Base-by-base conservation (phyloP, 768 basidiomycete genomes). In the Termitomyces titanicus region DNA sequence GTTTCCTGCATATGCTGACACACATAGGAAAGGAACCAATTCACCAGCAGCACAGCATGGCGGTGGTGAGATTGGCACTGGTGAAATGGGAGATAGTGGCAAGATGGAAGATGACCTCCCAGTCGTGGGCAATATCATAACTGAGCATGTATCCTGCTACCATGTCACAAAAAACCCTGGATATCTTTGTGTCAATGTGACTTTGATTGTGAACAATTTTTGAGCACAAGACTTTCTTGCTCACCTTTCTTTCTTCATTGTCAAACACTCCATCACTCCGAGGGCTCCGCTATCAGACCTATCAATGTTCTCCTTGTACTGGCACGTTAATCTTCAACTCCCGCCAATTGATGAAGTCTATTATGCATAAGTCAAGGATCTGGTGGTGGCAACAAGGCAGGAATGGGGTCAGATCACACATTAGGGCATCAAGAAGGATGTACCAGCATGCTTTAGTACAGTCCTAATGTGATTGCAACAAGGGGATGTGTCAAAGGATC, bases 301-400 rank as follows among this genome's bases (percentile, higher is more conserved):
- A 10, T 56, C 61, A 3, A 38, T n/a, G 0, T 66, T 67, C 40
- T 43, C 59, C 9, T 48, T 64, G 3, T 70, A 64, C 54, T 63
- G 66, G 37, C 47, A 47, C 3, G 15, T 66, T 10, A n/a, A 12
- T 4, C 24, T 68, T 13, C 5, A 24, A 5, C 59, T 68, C 13
- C 66, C 64, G 2, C 22, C 27, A 1, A 56, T 65, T n/a, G 34
- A 40, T 2, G 63, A 67, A 43, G 62, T 62, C 6, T 39, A 31
- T 1, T 50, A 46, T 1, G 29, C n/a, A 7, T 3, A 12, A 1
- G 15, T 45, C 12, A 37, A 45, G 18, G 66, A 67, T 51, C 56
- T 43, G 1, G 37, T 69, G 20, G 44, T 57, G 2, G 65, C 64
- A 0, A 55, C 58, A 5, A 56, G 45, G 43, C 42, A 43, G 0